Base-by-base conservation (phyloP, 1,284 basidiomycete genomes). In the Trichosporon sp. region DNA sequence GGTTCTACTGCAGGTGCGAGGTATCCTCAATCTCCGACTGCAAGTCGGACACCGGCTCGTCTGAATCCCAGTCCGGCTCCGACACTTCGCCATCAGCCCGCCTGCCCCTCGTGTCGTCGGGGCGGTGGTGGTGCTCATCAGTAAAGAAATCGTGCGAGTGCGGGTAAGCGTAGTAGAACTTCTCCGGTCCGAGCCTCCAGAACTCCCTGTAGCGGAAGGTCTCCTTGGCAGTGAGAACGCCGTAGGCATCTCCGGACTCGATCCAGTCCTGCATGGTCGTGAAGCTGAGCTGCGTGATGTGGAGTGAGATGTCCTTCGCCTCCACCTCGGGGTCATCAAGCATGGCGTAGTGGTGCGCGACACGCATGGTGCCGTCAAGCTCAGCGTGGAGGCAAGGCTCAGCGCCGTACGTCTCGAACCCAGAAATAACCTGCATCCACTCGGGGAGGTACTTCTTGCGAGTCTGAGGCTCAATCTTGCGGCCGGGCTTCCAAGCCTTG, bases 381-480 rank as follows among this genome's bases (percentile, higher is more conserved):
- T 54, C 51, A 19, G 19, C 51, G 51, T 54, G 51, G 2, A 5
- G 21, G 8, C 51, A n/a, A 19, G 19, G 6, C n/a, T 26, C 7
- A 19, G 8, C 46, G 43, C 16, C 61, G 16, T 31, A 37, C 8
- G 8, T 4, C 16, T 11, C 26, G 26, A 26, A 26, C 26, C 26
- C 26, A 26, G 26, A 26, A 26, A 26, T 26, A 26, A 26, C 26
- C 26, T 26, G 26, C 38, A 40, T 2, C 38, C 38, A 40, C 38
- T 40, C 38, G 38, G 43, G 43, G 16, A 46, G 26, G 61, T 63
- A 51, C 48, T 31, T 54, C 43, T 7, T 51, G 31, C 66, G 46
- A 6, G 19, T 32, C 31, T 16, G 43, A n/a, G 43, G 43, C 43
- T 16, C 16, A 14, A 46, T 46, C 16, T n/a, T 7, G 16, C 43